A percentile compares a stretch with the other conserved stretches of the same genome.
phyloP scores from a whole-genome alignment of 2,329 filamentous ascomycete genomes.

The Acrocalymma vagum region DNA sequence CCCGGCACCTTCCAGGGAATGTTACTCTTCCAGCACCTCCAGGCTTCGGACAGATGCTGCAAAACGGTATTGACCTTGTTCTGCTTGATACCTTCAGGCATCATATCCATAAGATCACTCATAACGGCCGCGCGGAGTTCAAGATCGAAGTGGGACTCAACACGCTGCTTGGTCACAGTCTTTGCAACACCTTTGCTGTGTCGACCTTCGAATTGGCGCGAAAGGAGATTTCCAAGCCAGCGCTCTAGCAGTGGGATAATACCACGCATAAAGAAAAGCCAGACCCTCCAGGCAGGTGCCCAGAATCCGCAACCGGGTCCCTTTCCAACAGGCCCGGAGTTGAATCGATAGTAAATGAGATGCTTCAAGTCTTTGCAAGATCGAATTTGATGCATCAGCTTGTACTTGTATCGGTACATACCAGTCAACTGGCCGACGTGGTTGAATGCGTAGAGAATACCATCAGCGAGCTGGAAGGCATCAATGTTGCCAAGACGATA shows the following conservation, averaged over 20 bases:
- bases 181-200: constrained; percentile 99
- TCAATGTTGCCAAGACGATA: constrained; percentile 98
- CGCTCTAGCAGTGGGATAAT: constrained; percentile 96
- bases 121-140: constrained; percentile 98
- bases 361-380: constrained; percentile 99
- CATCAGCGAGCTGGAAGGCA: constrained; percentile 97
- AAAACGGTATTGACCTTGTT: constrained; percentile 99
- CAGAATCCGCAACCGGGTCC: constrained; percentile 98
- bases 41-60: constrained; percentile 96
- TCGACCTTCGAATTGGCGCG: constrained; percentile 96
- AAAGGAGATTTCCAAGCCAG: constrained; percentile 96
- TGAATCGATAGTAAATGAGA: constrained; percentile 98
- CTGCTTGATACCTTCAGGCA: constrained; percentile 99
- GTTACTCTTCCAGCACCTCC: constrained; percentile 99
- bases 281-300: constrained; percentile 98
- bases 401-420: constrained; percentile 99
- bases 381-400: constrained; percentile 99
- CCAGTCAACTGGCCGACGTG: constrained; percentile 97
- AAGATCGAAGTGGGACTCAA: constrained; percentile 97
- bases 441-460: constrained; percentile 99
- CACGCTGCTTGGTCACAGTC: constrained; percentile 98
- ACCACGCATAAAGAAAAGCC: constrained; percentile 99
- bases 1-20: constrained; percentile 99
- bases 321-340: constrained; percentile 95
- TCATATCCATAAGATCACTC: constrained; percentile 99